Evolutionary conservation across 139 green algal species (phyloP), one percentile per base, ranked within the genome.

Genomic region (Auxenochlorella pyrenoidosa): DNA sequence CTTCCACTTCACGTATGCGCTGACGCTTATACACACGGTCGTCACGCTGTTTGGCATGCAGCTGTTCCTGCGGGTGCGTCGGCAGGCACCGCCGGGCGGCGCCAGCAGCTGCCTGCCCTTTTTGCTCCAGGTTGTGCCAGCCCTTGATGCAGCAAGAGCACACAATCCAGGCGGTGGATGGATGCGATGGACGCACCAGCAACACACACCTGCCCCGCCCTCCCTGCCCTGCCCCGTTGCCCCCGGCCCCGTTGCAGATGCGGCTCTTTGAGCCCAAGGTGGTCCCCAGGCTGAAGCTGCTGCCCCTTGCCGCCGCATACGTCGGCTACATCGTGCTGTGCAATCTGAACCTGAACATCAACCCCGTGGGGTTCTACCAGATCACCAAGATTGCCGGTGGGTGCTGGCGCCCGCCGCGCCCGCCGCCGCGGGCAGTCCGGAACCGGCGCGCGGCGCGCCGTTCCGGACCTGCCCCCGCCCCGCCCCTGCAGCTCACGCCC

Each of bases 311-410:
- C 3, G 88, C 92, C 1, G 95, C 93, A 0, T 98, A 95, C 66
- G 94, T 98, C 4, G 95, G 90, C 16, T 98, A 98, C 88, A 97
- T 98, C 30, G 94, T 98, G 21, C 86, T 97, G 8, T 94, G 94
- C 88, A 98, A 98, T 83, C 87, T 98, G 0, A 97, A 94, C 60
- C 86, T 98, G 0, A 95, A 97, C 71, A 59, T 98, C 21, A 98
- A 98, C 93, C 96, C 93, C 3, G 94, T 98, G 0, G 94, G 96
- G 16, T 98, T 98, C 89, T 98, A 97, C 85, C 95, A 98, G 88
- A 93, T 97, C 19, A 95, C 95, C 85, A 98, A 98, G 89, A 98
- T 98, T 59, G 95, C 94, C 16, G 82, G 82, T 51, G 30, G 16
- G 80, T 44, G 4, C 40, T 36, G 60, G 30, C 32, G 68, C 68